Evolutionary conservation across 1,284 basidiomycete genomes (phyloP).

Genomic region (Mycena sp.): DNA sequence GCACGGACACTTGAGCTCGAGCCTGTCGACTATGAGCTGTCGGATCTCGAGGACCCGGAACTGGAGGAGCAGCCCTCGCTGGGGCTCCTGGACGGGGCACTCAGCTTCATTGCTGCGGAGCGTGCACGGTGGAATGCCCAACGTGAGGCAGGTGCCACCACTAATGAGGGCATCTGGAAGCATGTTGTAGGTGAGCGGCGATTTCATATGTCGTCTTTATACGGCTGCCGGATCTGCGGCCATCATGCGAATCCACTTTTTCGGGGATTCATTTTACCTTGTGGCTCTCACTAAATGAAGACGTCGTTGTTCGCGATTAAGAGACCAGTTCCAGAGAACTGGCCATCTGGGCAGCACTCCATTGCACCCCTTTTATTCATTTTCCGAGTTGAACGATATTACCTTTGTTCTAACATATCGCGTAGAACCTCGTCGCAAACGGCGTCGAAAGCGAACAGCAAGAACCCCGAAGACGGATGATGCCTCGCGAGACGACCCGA

Average conservation of each 20-base stretch:
- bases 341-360: neutral
- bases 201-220: constrained; percentile 16
- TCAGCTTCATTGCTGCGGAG: constrained; percentile 74
- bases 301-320: neutral
- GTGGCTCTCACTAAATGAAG: neutral
- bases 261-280: neutral
- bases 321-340: neutral
- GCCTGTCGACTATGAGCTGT: constrained; percentile 36
- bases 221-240: constrained; percentile 18
- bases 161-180: constrained; percentile 33
- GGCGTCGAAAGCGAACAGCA: constrained; percentile 55
- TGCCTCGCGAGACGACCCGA: constrained; percentile 30
- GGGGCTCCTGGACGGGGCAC: constrained; percentile 69
- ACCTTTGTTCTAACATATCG: neutral
- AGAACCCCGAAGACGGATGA: constrained; percentile 40
- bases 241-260: neutral
- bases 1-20: constrained; percentile 31
- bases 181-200: constrained; percentile 34
- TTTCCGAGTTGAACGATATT: neutral
- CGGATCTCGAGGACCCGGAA: constrained; percentile 31
- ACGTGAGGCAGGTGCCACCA: constrained; percentile 45
- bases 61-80: constrained; percentile 45
- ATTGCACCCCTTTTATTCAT: neutral
- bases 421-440: constrained; percentile 54
- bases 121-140: constrained; percentile 62